Conservation (phyloP, 1,139 yeast genomes). For the Protomyces macrosporus region DNA sequence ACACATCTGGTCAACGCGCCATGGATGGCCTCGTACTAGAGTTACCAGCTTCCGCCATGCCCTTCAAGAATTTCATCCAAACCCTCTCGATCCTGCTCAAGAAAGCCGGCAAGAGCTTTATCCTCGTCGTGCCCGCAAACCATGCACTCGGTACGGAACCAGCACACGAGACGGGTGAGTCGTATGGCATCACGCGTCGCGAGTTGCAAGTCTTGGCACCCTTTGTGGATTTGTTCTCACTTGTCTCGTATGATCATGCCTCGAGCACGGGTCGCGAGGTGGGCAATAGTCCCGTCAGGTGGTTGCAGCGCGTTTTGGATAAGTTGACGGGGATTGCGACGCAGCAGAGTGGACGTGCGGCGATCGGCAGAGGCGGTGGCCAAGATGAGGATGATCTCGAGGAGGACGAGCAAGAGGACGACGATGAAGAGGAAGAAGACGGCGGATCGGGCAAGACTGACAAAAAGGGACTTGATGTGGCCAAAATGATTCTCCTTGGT, state of each 20-base stretch:
- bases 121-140: constrained; percentile 17
- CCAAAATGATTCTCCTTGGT: constrained; percentile 6
- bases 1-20: background rate
- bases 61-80: constrained; percentile 4
- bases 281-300: constrained; percentile 17
- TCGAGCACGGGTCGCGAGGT: background rate
- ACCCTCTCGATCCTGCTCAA: constrained; percentile 6
- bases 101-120: background rate
- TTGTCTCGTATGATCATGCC: constrained; percentile 18
- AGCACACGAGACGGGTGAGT: background rate
- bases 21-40: constrained; percentile 10
- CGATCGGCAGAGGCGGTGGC: background rate
- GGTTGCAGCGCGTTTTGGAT: constrained; percentile 11
- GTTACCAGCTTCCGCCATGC: background rate
- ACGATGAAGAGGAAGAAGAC: background rate
- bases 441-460: background rate
- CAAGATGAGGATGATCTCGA: background rate
- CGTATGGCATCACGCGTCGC: background rate
- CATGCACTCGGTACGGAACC: background rate
- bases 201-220: background rate
- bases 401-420: background rate
- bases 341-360: background rate
- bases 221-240: constrained; percentile 12
- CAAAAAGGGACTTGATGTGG: background rate
- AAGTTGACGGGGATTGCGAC: background rate